Evolutionary conservation across 106 monocot genomes (phyloP), one percentile per base, ranked within the genome.

Genomic region (Chionographis japonica): DNA sequence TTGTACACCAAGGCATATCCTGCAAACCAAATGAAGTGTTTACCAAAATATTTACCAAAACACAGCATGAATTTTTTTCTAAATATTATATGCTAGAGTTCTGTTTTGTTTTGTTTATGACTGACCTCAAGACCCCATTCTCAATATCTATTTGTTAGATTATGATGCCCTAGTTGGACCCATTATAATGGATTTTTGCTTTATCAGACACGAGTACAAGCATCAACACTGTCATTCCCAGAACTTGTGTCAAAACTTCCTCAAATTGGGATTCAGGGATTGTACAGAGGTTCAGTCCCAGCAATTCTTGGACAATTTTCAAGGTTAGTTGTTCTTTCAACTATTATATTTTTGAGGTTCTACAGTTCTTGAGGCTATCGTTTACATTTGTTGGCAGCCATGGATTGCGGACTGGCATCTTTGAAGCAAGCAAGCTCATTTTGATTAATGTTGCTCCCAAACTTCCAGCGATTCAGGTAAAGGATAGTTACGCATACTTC

Each of bases 261-360:
- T 18, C 75, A 88, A 66, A 68, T 88, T 84, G 84, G 88, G 37
- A 50, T 84, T 52, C 67, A 15, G n/a, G 88, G 84, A 54, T 61
- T 84, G 57, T 88, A 88, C 68, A 78, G 78, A 37, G 88, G 84
- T 75, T 88, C 88, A 39, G 72, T 88, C 17, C 88, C 88, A 40
- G 84, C 88, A 56, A 80, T 88, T 59, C 54, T 88, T 78, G 88
- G 84, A 18, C 88, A 88, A 56, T 88, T 88, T 72, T 78, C 81
- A 52, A 80, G 88, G 88, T 84, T 36, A 68, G 49, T n/a, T 5
- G 49, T 69, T 74, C 41, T 27, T 69, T 8, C 52, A 2, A 17
- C 4, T 11, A 18, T 11, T 38, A 12, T 8, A 18, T 39, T 20
- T 52, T 63, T 39, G 40, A 61, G 14, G 12, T 62, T 11, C 18